A percentile compares a stretch with the other conserved stretches of the same genome.
Evolutionary conservation across 148 eudicot genomes (phyloP).

Genomic region (Vaccinium macrocarpon): DNA sequence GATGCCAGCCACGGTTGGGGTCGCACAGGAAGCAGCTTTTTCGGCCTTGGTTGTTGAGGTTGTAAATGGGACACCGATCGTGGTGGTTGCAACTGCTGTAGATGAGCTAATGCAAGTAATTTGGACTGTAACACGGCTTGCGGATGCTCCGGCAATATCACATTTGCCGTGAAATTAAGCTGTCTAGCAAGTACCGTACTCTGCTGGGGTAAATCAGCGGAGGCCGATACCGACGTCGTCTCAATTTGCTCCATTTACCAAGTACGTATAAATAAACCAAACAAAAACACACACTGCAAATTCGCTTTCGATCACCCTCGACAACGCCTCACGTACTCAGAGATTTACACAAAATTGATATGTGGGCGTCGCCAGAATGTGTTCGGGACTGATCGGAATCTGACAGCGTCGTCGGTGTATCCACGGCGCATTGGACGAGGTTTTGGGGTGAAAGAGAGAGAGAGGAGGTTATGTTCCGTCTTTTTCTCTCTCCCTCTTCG

Average conservation of each 20-base stretch:
- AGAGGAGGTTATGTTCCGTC: too few relatives aligned
- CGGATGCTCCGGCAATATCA: conserved; percentile 28
- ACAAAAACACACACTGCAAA: not conserved
- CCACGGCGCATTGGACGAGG: too few relatives aligned
- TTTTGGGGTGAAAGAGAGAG: too few relatives aligned
- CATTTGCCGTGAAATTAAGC: conserved; percentile 45
- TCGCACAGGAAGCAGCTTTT: not conserved
- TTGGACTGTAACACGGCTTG: conserved; percentile 31
- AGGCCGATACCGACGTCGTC: conserved; percentile 12
- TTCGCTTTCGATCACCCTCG: not conserved
- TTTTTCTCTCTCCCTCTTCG: too few relatives aligned
- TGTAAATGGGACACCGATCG: not conserved
- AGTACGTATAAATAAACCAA: not conserved
- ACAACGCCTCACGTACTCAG: not conserved
- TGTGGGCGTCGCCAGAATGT: too few relatives aligned
- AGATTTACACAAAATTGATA: not conserved
- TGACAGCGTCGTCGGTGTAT: too few relatives aligned
- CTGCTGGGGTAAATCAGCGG: conserved; percentile 16
- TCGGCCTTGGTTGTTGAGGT: not conserved
- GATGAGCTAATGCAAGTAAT: conserved; percentile 19
- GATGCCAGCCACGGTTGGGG: conserved; percentile 17
- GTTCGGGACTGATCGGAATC: too few relatives aligned
- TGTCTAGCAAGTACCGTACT: conserved; percentile 44
- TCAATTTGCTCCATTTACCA: conserved; percentile 40
- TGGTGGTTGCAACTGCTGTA: conserved; percentile 7